Percentiles rank a stretch among this genome's conserved stretches.
Evolutionary conservation across 306 rosid species (phyloP).

Genomic region (Prunus padus): DNA sequence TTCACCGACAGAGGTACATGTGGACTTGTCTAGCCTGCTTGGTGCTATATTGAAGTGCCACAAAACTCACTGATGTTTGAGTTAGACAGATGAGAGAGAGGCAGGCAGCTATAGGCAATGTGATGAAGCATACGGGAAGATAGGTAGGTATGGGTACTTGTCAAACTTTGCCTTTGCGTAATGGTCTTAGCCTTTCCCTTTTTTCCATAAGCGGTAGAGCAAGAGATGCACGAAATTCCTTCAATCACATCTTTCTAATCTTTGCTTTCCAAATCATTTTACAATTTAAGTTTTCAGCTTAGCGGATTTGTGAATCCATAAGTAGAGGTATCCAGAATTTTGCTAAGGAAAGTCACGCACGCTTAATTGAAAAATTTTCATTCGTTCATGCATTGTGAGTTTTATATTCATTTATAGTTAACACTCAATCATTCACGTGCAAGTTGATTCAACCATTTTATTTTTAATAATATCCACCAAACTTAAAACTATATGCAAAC

Average conservation of each 20-base stretch:
- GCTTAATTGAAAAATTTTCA: too few species aligned
- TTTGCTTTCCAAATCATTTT: neutral
- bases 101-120: neutral
- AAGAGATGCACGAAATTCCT: neutral
- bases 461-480: too few species aligned
- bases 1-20: conserved; percentile 2
- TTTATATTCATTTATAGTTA: too few species aligned
- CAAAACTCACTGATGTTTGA: neutral
- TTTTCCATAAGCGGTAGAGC: neutral
- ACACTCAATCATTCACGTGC: too few species aligned
- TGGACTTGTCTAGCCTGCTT: neutral
- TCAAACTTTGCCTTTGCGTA: neutral
- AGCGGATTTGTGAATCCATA: neutral
- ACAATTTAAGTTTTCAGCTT: neutral
- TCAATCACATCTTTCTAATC: neutral
- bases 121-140: neutral
- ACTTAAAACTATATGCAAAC: too few species aligned
- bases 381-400: too few species aligned
- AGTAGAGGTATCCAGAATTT: neutral
- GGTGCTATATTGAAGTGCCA: neutral
- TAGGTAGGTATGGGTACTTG: neutral
- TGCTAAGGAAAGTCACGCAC: too few species aligned
- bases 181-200: neutral
- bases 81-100: neutral
- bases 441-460: too few species aligned